Conservation (phyloP, 306 rosid genomes). For the Begonia loranthoides region DNA sequence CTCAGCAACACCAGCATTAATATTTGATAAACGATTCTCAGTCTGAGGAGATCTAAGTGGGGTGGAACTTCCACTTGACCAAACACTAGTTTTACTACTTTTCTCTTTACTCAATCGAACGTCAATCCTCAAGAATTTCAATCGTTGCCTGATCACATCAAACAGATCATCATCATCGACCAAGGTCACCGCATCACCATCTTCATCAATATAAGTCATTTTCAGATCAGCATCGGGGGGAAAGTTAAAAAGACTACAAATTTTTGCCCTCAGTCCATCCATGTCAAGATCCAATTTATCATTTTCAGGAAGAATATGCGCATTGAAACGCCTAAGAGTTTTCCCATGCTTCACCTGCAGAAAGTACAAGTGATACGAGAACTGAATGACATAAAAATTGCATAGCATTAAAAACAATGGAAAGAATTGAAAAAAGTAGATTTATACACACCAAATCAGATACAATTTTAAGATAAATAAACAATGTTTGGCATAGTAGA, state of each 20-base stretch:
- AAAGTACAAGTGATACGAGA: neutral
- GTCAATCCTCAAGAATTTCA: slow-evolving; percentile 60
- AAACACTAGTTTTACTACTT: slow-evolving; percentile 19
- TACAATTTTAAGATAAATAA: neutral
- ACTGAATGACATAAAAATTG: neutral
- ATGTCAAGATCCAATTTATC: slow-evolving; percentile 56
- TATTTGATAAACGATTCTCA: slow-evolving; percentile 6
- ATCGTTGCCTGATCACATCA: slow-evolving; percentile 56
- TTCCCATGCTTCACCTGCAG: slow-evolving; percentile 57
- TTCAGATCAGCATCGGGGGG: slow-evolving; percentile 31
- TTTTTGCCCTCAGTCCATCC: slow-evolving; percentile 42
- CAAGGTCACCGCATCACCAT: slow-evolving; percentile 73
- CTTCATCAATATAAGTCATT: slow-evolving; percentile 76
- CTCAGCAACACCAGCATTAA: slow-evolving; percentile 15
- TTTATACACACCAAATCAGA: neutral
- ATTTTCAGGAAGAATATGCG: slow-evolving; percentile 20
- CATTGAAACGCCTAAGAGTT: slow-evolving; percentile 72
- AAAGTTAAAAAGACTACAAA: slow-evolving; percentile 35
- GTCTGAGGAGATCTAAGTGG: slow-evolving; percentile 23
- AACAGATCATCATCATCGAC: slow-evolving; percentile 68
- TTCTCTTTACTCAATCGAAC: slow-evolving; percentile 27
- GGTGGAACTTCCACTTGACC: slow-evolving; percentile 48
- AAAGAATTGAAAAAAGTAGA: no score
- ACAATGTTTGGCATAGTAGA: neutral
- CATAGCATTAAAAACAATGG: neutral